A percentile compares a stretch with the other conserved stretches of the same genome.
phyloP scores from a whole-genome alignment of 2,329 filamentous ascomycete genomes.

The Cordyceps tenuipes region DNA sequence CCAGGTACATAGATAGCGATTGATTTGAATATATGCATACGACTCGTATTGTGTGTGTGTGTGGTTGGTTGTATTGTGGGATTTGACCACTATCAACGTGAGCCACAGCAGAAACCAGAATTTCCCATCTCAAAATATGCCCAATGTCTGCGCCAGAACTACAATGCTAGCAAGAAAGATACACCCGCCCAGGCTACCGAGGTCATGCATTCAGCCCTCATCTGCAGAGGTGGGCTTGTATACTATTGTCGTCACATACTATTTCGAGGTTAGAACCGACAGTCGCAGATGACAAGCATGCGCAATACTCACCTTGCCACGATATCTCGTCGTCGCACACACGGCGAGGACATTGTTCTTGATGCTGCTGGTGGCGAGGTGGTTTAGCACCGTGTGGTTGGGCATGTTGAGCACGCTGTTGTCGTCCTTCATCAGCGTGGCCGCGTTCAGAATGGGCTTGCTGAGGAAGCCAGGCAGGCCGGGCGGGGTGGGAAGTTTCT shows the following conservation, averaged over 20 bases:
- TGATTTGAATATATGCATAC: neutral
- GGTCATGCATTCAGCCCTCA: constrained; percentile 25
- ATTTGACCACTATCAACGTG: neutral
- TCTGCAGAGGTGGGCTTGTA: constrained; percentile 78
- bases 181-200: neutral
- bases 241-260: constrained; percentile 97
- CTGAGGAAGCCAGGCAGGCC: constrained; percentile 82
- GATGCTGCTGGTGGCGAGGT: constrained; percentile 94
- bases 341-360: constrained; percentile 93
- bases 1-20: neutral
- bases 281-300: neutral
- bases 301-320: constrained; percentile 63
- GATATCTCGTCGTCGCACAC: constrained; percentile 94
- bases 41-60: neutral
- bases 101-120: neutral
- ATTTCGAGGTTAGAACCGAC: neutral
- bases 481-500: constrained; percentile 75
- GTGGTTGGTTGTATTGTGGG: neutral
- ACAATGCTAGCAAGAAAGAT: constrained; percentile 2
- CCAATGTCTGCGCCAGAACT: constrained; percentile 1
- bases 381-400: constrained; percentile 94
- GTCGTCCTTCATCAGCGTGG: constrained; percentile 91
- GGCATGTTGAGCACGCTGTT: constrained; percentile 95
- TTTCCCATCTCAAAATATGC: neutral
- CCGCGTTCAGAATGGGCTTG: constrained; percentile 89